phyloP scores from a whole-genome alignment of 257 asterid species.

The Solanum paucissectum region DNA sequence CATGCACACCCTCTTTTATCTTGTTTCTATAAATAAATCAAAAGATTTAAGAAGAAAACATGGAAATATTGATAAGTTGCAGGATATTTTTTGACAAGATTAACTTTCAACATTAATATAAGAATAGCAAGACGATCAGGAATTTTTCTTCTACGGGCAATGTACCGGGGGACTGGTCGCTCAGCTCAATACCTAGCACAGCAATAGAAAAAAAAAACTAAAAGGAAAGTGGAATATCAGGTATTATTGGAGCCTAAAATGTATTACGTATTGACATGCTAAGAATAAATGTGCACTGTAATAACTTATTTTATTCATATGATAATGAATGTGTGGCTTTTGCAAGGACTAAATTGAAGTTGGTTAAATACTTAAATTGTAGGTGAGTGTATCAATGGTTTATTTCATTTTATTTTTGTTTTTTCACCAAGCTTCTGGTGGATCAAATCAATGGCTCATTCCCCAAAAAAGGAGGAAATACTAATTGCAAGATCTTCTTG shows the following conservation, averaged over 20 bases:
- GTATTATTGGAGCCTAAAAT: background rate
- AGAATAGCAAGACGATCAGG: background rate
- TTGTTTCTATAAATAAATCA: background rate
- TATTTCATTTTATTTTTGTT: background rate
- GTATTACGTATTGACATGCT: background rate
- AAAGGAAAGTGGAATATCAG: background rate
- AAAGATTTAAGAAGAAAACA: background rate
- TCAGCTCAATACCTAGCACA: background rate
- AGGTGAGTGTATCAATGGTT: background rate
- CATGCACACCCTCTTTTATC: background rate
- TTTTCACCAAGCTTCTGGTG: background rate
- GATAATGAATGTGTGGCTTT: background rate
- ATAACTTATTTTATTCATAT: background rate
- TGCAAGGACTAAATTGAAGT: background rate
- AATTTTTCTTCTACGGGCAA: background rate
- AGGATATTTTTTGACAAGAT: background rate
- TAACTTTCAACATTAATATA: background rate
- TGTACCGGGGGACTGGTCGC: background rate
- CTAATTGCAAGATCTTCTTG: background rate
- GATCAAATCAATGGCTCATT: background rate
- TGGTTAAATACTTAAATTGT: background rate
- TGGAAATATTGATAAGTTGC: background rate
- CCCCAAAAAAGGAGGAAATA: background rate
- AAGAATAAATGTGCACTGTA: background rate
- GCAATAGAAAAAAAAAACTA: background rate